Percentiles rank a stretch among this genome's conserved stretches.
phyloP scores from a whole-genome alignment of 805 yeast species.

The Aciculoconidium aculeatum region DNA sequence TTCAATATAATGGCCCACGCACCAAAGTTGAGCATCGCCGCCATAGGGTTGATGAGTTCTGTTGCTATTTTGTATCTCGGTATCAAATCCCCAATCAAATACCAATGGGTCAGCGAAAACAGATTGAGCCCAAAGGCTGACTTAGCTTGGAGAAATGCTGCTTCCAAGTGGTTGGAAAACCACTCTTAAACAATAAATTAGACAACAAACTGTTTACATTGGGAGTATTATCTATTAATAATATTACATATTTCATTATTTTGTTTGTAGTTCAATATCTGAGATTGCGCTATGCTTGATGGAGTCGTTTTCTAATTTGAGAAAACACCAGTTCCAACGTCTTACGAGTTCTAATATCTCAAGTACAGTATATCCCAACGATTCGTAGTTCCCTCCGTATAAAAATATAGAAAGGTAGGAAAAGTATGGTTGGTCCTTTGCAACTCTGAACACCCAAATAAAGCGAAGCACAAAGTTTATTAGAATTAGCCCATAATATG shows the following conservation, averaged over 20 bases:
- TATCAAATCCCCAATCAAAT: conserved; percentile 39
- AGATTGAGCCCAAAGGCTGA: conserved; percentile 43
- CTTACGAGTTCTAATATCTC: conserved; percentile 74
- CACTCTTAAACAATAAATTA: conserved; percentile 4
- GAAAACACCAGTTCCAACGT: conserved; percentile 85
- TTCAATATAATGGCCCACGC: conserved; percentile 21
- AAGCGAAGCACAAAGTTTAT: conserved; percentile 65
- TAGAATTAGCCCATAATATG: conserved; percentile 53
- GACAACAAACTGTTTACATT: too few species aligned
- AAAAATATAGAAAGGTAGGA: conserved; percentile 19
- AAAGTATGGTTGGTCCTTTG: conserved; percentile 11
- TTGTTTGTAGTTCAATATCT: conserved; percentile 9
- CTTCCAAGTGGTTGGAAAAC: conserved; percentile 38
- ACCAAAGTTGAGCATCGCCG: conserved; percentile 35
- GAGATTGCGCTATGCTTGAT: conserved; percentile 18
- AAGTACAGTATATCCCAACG: conserved; percentile 57
- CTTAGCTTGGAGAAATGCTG: conserved; percentile 43
- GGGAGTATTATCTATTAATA: too few species aligned
- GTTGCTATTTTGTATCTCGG: conserved; percentile 30
- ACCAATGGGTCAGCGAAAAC: conserved; percentile 35
- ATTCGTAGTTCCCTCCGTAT: conserved; percentile 22
- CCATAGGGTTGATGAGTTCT: conserved; percentile 38
- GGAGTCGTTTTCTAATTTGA: conserved; percentile 79
- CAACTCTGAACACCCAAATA: conserved; percentile 65
- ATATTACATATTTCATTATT: too few species aligned